phyloP scores from a whole-genome alignment of 2,329 filamentous ascomycete species.

The Periconia macrospinosa region DNA sequence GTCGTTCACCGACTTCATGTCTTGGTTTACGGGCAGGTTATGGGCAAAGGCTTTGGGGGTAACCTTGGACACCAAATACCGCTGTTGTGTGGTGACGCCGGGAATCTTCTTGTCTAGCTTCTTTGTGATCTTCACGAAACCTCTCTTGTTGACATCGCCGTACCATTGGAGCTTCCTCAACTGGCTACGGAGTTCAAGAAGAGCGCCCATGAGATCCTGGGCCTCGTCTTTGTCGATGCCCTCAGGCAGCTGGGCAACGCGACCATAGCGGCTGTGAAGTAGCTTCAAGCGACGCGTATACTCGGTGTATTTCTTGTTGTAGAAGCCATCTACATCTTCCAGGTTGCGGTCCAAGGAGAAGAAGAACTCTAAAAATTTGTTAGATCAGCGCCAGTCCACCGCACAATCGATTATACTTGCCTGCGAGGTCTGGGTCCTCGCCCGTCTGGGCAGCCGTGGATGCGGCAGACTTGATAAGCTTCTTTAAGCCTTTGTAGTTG shows the following conservation, averaged over 20 bases:
- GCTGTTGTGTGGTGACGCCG: slow-evolving; percentile 73
- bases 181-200: slow-evolving; percentile 85
- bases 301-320: slow-evolving; percentile 92
- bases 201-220: slow-evolving; percentile 85
- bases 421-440: slow-evolving; percentile 83
- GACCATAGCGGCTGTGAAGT: slow-evolving; percentile 84
- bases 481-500: slow-evolving; percentile 91
- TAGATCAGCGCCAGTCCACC: neutral
- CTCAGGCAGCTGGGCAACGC: slow-evolving; percentile 67
- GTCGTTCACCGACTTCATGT: slow-evolving; percentile 76
- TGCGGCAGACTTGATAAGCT: slow-evolving; percentile 83
- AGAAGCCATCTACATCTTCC: slow-evolving; percentile 94
- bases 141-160: slow-evolving; percentile 90
- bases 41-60: slow-evolving; percentile 86
- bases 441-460: slow-evolving; percentile 64
- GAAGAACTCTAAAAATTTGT: slow-evolving; percentile 75
- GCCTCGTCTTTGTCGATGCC: slow-evolving; percentile 84
- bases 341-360: slow-evolving; percentile 95
- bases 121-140: slow-evolving; percentile 98
- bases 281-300: slow-evolving; percentile 81
- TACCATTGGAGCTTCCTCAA: slow-evolving; percentile 96
- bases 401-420: slow-evolving; percentile 57
- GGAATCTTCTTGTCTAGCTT: slow-evolving; percentile 96
- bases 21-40: slow-evolving; percentile 61
- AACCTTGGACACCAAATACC: slow-evolving; percentile 88